Percentiles rank a stretch among this genome's conserved stretches.
phyloP scores from a whole-genome alignment of 768 basidiomycete genomes.

The Steccherinum ochraceum region DNA sequence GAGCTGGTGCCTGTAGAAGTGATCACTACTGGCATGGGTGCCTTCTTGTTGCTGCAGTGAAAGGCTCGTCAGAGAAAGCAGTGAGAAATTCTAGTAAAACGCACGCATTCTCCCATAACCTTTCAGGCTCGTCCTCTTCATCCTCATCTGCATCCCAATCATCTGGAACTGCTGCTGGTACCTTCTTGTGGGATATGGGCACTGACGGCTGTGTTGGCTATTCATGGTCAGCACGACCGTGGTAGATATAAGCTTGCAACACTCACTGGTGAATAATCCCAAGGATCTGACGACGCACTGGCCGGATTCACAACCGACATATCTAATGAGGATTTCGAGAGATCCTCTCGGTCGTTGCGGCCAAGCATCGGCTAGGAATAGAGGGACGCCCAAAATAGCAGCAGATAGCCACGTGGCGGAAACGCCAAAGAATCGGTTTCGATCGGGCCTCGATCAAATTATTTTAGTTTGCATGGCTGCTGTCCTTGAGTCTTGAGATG shows the following conservation, averaged over 20 bases:
- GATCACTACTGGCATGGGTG: slow-evolving; percentile 65
- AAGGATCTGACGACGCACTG: slow-evolving; percentile 7
- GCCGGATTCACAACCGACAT: slow-evolving; percentile 7
- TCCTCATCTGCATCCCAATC: slow-evolving; percentile 60
- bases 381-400: background rate
- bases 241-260: too few species aligned
- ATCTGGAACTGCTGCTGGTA: slow-evolving; percentile 22
- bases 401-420: background rate
- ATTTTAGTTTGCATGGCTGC: too few species aligned
- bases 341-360: too few species aligned
- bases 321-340: too few species aligned
- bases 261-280: slow-evolving; percentile 11
- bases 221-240: too few species aligned
- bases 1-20: slow-evolving; percentile 30
- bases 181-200: background rate
- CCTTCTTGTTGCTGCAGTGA: slow-evolving; percentile 50
- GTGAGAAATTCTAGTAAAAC: slow-evolving; percentile 25
- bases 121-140: slow-evolving; percentile 38
- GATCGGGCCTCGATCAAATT: too few species aligned
- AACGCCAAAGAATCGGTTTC: too few species aligned
- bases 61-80: too few species aligned
- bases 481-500: too few species aligned
- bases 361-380: too few species aligned
- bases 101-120: slow-evolving; percentile 69
- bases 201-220: background rate